A percentile compares a stretch with the other conserved stretches of the same genome.
phyloP scores from a whole-genome alignment of 73 alveolate genomes.

The Halteria grandinella region DNA sequence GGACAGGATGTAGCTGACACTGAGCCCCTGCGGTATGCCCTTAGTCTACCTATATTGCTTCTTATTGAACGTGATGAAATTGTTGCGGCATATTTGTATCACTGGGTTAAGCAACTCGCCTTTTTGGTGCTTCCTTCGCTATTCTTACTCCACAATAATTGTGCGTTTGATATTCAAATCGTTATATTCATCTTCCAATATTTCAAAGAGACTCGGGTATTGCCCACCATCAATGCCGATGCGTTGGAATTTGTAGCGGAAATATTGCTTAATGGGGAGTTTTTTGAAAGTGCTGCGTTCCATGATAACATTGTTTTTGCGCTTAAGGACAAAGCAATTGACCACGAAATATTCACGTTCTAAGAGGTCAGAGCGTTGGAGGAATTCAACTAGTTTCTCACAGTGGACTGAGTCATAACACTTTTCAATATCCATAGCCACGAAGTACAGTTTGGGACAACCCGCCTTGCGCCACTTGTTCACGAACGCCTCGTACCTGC shows the following conservation, averaged over 20 bases:
- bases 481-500: slow-evolving; percentile 73
- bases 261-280: slow-evolving; percentile 40
- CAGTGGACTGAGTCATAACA: slow-evolving; percentile 82
- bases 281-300: slow-evolving; percentile 51
- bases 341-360: slow-evolving; percentile 57
- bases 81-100: slow-evolving; percentile 35
- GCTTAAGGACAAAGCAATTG: slow-evolving; percentile 47
- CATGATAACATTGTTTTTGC: slow-evolving; percentile 57
- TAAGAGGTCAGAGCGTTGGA: slow-evolving; percentile 64
- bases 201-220: slow-evolving; percentile 54
- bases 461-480: slow-evolving; percentile 68
- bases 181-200: slow-evolving; percentile 59
- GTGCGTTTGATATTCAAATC: slow-evolving; percentile 58
- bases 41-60: slow-evolving; percentile 54
- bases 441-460: slow-evolving; percentile 74
- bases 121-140: slow-evolving; percentile 51
- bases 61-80: slow-evolving; percentile 57
- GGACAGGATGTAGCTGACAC: slow-evolving; percentile 68
- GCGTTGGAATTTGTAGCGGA: slow-evolving; percentile 55
- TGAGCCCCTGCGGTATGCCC: slow-evolving; percentile 75
- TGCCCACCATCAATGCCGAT: slow-evolving; percentile 66
- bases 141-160: slow-evolving; percentile 50
- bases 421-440: slow-evolving; percentile 81
- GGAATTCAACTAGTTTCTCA: slow-evolving; percentile 66
- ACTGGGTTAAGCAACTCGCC: slow-evolving; percentile 47